Evolutionary conservation across 768 basidiomycete genomes (phyloP), one percentile per base, ranked within the genome.

Genomic region (Termitomyces sp.): DNA sequence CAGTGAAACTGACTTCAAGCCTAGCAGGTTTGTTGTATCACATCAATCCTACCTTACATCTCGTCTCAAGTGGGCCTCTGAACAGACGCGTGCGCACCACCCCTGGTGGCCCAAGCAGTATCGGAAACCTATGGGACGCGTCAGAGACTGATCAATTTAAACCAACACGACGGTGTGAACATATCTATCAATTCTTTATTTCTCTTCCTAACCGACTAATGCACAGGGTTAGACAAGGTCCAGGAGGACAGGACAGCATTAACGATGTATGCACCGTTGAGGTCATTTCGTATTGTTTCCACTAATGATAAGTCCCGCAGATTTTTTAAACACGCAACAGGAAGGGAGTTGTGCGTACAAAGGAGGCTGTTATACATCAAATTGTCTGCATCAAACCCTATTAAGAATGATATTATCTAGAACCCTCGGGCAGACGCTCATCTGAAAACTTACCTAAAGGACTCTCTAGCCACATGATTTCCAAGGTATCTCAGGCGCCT

Each of bases 191-290:
- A 28, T n/a, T 8, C 28, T 42, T 36, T 10, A 32, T 48, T 52
- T 58, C 8, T 24, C 7, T 38, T 10, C 2, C 20, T 20, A 42
- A 42, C 57, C 35, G n/a, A 20, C 44, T n/a, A 46, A 55, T 22
- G 47, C 5, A 22, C 51, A 89, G 87, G 57, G 87, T 89, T 33
- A 77, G 86, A 59, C 77, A 89, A 69, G 79, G 77, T 45, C 87
- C 87, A 33, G 87, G 87, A 63, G 87, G 87, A 26, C 67, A 77
- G 50, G 87, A 89, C 66, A 81, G 75, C 65, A 82, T 89, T 50
- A 73, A 65, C 61, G 70, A 66, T 8, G 79, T 81, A 67, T 64
- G 68, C 58, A 24, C 8, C 42, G 45, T 13, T 22, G 44, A 6
- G 6, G 9, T 28, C 18, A n/a, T 26, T 40, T 46, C 32, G 22